Percentiles rank a stretch among this genome's conserved stretches.
phyloP scores from a whole-genome alignment of 139 green algal species.

The Tetraselmis chui region DNA sequence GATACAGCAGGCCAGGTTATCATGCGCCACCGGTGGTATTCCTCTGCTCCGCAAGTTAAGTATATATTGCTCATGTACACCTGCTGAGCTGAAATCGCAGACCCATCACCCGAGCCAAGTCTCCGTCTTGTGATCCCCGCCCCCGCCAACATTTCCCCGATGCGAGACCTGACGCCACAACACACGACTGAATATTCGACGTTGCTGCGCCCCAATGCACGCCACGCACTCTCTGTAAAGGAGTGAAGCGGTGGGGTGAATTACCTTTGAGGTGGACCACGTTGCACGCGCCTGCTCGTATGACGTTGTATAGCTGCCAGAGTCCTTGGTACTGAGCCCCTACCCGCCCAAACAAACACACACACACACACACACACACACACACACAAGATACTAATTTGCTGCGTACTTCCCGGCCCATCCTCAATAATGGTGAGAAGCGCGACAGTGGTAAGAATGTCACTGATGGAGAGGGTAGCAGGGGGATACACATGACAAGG shows the following conservation, averaged over 20 bases:
- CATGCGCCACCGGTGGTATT: no score
- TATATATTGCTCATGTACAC: no score
- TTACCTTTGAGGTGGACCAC: not conserved
- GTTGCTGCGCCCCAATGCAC: not conserved
- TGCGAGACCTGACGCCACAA: not conserved
- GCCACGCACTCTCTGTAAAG: not conserved
- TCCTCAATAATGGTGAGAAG: no score
- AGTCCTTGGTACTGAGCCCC: not conserved
- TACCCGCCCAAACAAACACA: not conserved
- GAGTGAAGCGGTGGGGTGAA: not conserved
- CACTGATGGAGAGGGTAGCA: no score
- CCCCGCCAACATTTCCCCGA: not conserved
- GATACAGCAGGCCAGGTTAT: no score
- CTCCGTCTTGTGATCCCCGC: not conserved
- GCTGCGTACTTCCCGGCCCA: no score
- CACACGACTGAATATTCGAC: not conserved
- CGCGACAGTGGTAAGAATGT: no score
- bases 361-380: not conserved
- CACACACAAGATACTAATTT: not conserved
- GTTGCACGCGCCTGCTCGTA: not conserved
- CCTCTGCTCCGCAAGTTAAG: no score
- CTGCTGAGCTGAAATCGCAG: no score
- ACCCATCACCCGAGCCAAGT: not conserved
- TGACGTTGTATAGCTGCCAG: not conserved
- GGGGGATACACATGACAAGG: no score